phyloP scores from a whole-genome alignment of 1,139 yeast species.

The Geotrichum reessii region DNA sequence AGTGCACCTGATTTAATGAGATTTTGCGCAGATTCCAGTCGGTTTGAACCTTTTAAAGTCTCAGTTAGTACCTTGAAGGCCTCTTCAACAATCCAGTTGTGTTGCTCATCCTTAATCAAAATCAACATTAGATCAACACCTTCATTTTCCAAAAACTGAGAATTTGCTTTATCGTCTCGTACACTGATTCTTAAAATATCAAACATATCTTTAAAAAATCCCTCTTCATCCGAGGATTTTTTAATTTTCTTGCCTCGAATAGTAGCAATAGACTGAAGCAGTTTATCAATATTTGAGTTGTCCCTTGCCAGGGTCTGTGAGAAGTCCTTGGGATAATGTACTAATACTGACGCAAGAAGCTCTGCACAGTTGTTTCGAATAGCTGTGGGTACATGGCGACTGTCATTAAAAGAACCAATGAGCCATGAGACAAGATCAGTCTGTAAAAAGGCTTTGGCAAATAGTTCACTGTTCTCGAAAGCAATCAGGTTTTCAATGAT shows the following conservation, averaged over 20 bases:
- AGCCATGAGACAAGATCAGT: slow-evolving; percentile 23
- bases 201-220: slow-evolving; percentile 28
- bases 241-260: slow-evolving; percentile 18
- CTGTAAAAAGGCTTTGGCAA: slow-evolving; percentile 2
- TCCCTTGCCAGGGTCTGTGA: neutral
- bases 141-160: slow-evolving; percentile 29
- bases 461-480: neutral
- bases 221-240: slow-evolving; percentile 26
- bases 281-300: slow-evolving; percentile 21
- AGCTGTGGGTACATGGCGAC: slow-evolving; percentile 18
- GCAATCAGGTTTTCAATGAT: slow-evolving; percentile 15
- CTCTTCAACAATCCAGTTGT: slow-evolving; percentile 21
- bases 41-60: slow-evolving; percentile 23
- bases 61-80: slow-evolving; percentile 28
- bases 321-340: slow-evolving; percentile 1
- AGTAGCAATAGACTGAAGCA: slow-evolving; percentile 23
- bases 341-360: slow-evolving; percentile 24
- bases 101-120: slow-evolving; percentile 18
- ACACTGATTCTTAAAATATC: slow-evolving; percentile 25
- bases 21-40: slow-evolving; percentile 21
- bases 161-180: slow-evolving; percentile 22
- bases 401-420: slow-evolving; percentile 17
- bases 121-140: slow-evolving; percentile 34
- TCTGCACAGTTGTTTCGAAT: slow-evolving; percentile 28
- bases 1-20: slow-evolving; percentile 32